Evolutionary conservation across 352 stramenopile genomes (phyloP), one percentile per base, ranked within the genome.

Genomic region (Globisporangium takayamanum): DNA sequence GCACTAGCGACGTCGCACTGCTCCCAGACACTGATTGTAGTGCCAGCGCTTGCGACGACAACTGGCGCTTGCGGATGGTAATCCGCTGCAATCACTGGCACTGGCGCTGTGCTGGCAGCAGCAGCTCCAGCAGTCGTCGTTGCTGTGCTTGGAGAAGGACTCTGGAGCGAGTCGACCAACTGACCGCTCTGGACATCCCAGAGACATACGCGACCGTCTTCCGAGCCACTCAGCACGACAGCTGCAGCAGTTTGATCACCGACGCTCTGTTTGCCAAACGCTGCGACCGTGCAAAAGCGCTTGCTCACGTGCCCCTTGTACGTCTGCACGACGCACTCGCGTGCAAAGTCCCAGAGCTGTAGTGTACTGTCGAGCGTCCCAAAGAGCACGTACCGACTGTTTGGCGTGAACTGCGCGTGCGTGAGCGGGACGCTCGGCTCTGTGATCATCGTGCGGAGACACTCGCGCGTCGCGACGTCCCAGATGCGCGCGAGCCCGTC

Each of bases 391-490:
- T 89, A 98, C 45, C 92, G 86, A 39, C 92, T 92, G 69, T 99
- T 99, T 37, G 96, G 94, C 33, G 88, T 89, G 72, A 98, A 99
- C 16, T 71, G 78, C 6, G 93, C 91, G 60, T 82, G 84, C 20
- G 80, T 88, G 46, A 91, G 80, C 3, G 83, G 79, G 18, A 70
- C 75, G 0, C 74, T 68, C 5, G 75, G 70, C 11, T 83, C 72
- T 39, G 76, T 54, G 45, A 98, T 87, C 30, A 97, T 82, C 33
- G 96, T 98, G 44, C 96, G 97, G 26, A 99, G 71, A 71, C 96
- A 99, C 69, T 98, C 88, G 47, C 92, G 94, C 26, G 90, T 97
- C 22, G 87, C 88, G n/a, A 97, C 92, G 77, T 99, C 96, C 96
- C 96, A 99, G 36, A 99, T 86, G 48, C 96, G 80, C 55, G 80